Percentiles rank a stretch among this genome's conserved stretches.
These are phyloP conservation scores for Uronychia binucleata DNA, from an alignment of 73 alveolate species.

Conservation along the genomic window DNA sequence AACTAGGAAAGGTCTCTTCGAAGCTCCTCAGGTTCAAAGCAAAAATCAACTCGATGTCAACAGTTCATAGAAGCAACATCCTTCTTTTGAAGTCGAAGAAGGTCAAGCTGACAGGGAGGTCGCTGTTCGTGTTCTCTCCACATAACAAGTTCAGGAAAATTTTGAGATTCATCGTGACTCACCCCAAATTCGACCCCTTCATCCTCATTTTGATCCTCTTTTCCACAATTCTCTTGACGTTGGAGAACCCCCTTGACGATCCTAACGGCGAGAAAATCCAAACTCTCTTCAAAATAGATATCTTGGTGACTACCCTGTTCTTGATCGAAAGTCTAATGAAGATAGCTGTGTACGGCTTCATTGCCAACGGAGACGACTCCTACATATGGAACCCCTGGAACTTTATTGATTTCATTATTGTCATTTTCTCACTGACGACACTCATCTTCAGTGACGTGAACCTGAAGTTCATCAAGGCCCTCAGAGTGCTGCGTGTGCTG, in stretches of 20 bases:
- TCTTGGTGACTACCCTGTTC: conserved; percentile 72
- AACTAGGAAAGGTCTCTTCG: neutral
- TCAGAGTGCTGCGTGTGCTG: conserved; percentile 27
- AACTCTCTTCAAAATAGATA: conserved; percentile 45
- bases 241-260: conserved; percentile 50
- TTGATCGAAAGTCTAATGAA: conserved; percentile 77
- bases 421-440: conserved; percentile 72
- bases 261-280: conserved; percentile 18
- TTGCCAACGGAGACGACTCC: conserved; percentile 68
- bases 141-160: conserved; percentile 76
- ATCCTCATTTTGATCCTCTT: conserved; percentile 74
- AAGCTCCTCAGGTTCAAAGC: neutral
- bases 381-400: conserved; percentile 92
- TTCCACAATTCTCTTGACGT: conserved; percentile 55
- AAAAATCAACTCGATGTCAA: neutral
- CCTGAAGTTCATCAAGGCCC: conserved; percentile 20
- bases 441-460: neutral
- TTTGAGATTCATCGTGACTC: conserved; percentile 59
- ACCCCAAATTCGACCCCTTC: conserved; percentile 69
- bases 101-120: too few relatives aligned
- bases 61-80: neutral
- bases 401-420: conserved; percentile 86
- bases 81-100: too few relatives aligned
- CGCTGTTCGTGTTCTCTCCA: conserved; percentile 68
- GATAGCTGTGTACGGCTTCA: conserved; percentile 87